Percentiles rank a stretch among this genome's conserved stretches.
These are phyloP conservation scores for Candida chilensis DNA, from an alignment of 805 yeast species.

Conservation along the genomic window DNA sequence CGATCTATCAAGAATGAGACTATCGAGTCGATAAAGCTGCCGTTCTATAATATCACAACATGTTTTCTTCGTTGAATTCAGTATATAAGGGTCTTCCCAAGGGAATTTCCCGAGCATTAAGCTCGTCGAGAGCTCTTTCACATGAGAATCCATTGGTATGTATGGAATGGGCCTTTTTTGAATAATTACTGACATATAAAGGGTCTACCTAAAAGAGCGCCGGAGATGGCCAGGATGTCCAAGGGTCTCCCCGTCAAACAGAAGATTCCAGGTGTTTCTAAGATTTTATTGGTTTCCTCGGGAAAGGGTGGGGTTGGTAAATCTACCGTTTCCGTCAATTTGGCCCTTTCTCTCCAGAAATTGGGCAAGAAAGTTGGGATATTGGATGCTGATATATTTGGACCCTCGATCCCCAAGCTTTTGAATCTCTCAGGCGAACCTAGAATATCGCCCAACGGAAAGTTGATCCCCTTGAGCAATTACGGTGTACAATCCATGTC, in stretches of 20 bases:
- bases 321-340: constrained; percentile 63
- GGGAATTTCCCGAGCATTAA: too few species aligned
- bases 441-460: constrained; percentile 38
- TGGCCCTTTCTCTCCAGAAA: constrained; percentile 52
- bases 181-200: constrained; percentile 5
- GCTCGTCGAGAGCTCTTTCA: not conserved
- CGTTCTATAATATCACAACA: too few species aligned
- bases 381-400: constrained; percentile 76
- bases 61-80: too few species aligned
- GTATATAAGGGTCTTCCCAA: too few species aligned
- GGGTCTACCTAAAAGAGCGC: constrained; percentile 31
- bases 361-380: constrained; percentile 55
- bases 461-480: constrained; percentile 56
- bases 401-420: constrained; percentile 74
- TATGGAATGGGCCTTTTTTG: constrained; percentile 4
- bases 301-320: constrained; percentile 83
- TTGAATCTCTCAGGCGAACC: constrained; percentile 69
- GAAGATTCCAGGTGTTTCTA: constrained; percentile 50
- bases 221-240: constrained; percentile 28
- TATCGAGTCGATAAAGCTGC: too few species aligned
- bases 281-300: constrained; percentile 58
- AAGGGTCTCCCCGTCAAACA: constrained; percentile 49
- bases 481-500: constrained; percentile 82
- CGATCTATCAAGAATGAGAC: too few species aligned
- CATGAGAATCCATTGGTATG: constrained; percentile 52